Conservation (phyloP, 2,329 filamentous ascomycete genomes). For the Ilyonectria robusta region DNA sequence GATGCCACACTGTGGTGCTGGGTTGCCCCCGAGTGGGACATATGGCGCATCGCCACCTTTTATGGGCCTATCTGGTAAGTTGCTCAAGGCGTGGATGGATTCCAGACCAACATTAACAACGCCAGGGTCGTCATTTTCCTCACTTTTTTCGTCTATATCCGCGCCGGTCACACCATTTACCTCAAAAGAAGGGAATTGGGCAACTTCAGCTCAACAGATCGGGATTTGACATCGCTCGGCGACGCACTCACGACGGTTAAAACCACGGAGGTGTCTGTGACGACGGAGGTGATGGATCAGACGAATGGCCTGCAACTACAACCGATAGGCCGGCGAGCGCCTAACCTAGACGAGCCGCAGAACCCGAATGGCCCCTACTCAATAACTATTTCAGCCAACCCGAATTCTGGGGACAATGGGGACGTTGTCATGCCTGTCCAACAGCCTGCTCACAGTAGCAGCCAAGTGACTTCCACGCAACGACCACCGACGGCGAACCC, state of each 20-base stretch:
- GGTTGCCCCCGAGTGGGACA: conserved; percentile 77
- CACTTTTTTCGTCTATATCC: conserved; percentile 76
- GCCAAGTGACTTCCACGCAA: conserved; percentile 29
- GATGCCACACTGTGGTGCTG: conserved; percentile 87
- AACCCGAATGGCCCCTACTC: conserved; percentile 58
- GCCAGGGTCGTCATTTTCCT: conserved; percentile 71
- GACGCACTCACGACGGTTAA: conserved; percentile 66
- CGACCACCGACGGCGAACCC: conserved; percentile 44
- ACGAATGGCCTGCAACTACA: conserved; percentile 43
- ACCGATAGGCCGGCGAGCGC: conserved; percentile 39
- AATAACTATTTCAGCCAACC: conserved; percentile 63
- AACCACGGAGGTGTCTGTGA: conserved; percentile 76
- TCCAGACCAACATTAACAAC: conserved; percentile 30
- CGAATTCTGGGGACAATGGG: conserved; percentile 35
- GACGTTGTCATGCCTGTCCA: conserved; percentile 48
- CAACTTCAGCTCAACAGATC: conserved; percentile 65
- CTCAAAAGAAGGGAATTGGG: conserved; percentile 74
- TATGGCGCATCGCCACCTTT: conserved; percentile 80
- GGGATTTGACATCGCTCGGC: conserved; percentile 57
- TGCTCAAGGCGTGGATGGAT: too few species aligned
- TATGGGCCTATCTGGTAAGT: conserved; percentile 80
- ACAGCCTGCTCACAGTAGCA: conserved; percentile 30
- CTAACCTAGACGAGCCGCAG: conserved; percentile 31
- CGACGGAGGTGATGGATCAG: conserved; percentile 59
- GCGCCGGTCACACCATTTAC: conserved; percentile 77